Base-by-base conservation (phyloP, 345 rosid genomes). In the Cochlearia excelsa region DNA sequence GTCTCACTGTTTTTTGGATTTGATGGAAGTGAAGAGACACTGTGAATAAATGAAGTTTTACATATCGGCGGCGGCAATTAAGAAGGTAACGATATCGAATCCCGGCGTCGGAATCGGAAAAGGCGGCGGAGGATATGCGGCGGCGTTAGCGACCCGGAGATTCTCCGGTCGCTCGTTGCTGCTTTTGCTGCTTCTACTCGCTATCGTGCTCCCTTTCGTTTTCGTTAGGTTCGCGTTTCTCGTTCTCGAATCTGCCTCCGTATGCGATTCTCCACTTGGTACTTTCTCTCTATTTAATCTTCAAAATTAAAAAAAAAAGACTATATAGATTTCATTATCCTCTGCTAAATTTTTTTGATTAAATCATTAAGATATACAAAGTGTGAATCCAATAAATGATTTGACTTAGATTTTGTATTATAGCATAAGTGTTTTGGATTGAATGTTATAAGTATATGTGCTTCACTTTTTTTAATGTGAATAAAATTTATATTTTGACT, bases 201-300 rank as follows among this genome's bases (percentile, higher is more conserved):
- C 82, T 16, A 70, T 86, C 51, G 37, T 77, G 27, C 75, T 83
- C 56, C 90, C 93, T 30, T 85, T 84, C 40, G 66, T 80, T 26
- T 90, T 90, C 58, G 77, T 90, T 54, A 75, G 88, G 69, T 51
- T 79, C 65, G 90, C 97, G 54, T 82, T 90, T 60, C 64, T 85
- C 68, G 82, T 79, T 30, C 97, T 84, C 59, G 88, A 87, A 76
- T 90, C 93, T 30, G 80, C 95, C 29, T 46, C 90, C 44, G 62
- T 72, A 41, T 87, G 90, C 66, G 79, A 81, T 59, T 79, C 95
- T 45, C 67, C 84, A 2, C 51, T 76, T 4, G 91, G 87, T 80
- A 80, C 49, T 30, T 30, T 9, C 29, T 62, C 34, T 37, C 37
- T 34, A 34, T 34, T 34, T 3, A 34, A 37, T 37, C 40, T 6